A percentile compares a stretch with the other conserved stretches of the same genome.
Evolutionary conservation across 352 stramenopile genomes (phyloP).

Genomic region (Pythium utonaiense): DNA sequence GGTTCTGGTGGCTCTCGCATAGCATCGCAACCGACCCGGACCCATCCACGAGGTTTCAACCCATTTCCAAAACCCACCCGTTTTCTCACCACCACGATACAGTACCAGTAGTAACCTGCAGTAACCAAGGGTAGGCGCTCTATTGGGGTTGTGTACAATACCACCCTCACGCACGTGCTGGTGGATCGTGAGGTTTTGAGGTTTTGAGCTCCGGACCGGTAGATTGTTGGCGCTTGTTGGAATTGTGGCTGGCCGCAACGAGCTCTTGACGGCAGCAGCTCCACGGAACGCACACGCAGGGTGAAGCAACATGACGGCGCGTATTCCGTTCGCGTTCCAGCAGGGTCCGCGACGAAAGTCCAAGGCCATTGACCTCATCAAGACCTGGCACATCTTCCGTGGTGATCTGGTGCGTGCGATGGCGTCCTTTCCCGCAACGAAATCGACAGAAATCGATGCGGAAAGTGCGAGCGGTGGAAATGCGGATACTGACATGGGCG

Average conservation of each 20-base stretch:
- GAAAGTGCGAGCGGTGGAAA: neutral
- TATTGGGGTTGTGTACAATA: slow-evolving; percentile 1
- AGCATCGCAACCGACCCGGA: neutral
- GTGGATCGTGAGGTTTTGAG: slow-evolving; percentile 16
- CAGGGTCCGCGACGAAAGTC: slow-evolving; percentile 69
- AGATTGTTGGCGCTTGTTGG: slow-evolving; percentile 12
- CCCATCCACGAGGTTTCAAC: neutral
- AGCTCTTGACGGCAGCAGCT: slow-evolving; percentile 1
- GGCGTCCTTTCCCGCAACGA: neutral
- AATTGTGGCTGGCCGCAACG: slow-evolving; percentile 12
- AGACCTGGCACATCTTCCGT: slow-evolving; percentile 76
- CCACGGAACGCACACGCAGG: neutral
- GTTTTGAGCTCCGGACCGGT: slow-evolving; percentile 6
- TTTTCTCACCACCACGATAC: no score
- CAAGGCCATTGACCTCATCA: slow-evolving; percentile 79
- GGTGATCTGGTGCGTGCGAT: slow-evolving; percentile 55
- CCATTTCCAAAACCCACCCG: slow-evolving; percentile 5
- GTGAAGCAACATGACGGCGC: slow-evolving; percentile 51
- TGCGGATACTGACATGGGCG: neutral
- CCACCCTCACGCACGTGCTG: no score
- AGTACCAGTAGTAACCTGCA: no score
- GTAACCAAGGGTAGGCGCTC: neutral
- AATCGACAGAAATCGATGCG: neutral
- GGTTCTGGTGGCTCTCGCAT: slow-evolving; percentile 25
- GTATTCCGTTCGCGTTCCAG: slow-evolving; percentile 77